Evolutionary conservation across 495 filamentous ascomycete genomes (phyloP), one percentile per base, ranked within the genome.

Genomic region (Tuber brumale): DNA sequence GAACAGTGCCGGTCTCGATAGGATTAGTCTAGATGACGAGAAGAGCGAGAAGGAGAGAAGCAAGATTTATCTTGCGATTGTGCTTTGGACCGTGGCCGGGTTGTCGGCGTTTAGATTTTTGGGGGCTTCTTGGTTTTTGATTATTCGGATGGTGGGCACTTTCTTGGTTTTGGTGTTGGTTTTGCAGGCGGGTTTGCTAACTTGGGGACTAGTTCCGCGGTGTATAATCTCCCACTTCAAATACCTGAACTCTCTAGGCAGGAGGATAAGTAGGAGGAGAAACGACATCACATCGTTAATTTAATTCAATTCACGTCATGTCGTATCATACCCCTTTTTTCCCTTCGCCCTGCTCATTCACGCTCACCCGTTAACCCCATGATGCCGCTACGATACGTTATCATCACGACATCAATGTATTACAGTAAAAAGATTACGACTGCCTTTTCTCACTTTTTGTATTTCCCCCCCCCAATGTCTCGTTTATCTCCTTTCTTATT

Each of bases 101-200:
- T 83, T 98, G 72, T 92, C 90, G 5, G 89, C 91, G 31, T 94
- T 99, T 84, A 94, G 96, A 83, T 98, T 98, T 81, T 83, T 94
- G 45, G 96, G 96, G 14, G 93, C 92, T 0, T 85, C 93, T 83
- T 99, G 96, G 96, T 99, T 96, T 84, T 90, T 98, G 88, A 87
- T 97, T 81, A 90, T 97, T 75, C 88, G 95, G 80, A 89, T 97
- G 90, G 95, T 95, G 80, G 90, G 93, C 57, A 3, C 21, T n/a
- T 19, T 69, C 27, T 44, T 31, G 19, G 31, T 66, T 39, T 18
- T 48, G 27, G 39, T 46, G 21, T 31, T 35, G 41, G 51, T 75
- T 76, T 12, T 8, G 61, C 73, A 79, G n/a, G 75, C 76, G 21
- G 43, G 39, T 43, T 46, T 48, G n/a, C 74, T 76, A 43, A 76